Conservation (phyloP, 805 yeast genomes). For the Kodamaea restingae region DNA sequence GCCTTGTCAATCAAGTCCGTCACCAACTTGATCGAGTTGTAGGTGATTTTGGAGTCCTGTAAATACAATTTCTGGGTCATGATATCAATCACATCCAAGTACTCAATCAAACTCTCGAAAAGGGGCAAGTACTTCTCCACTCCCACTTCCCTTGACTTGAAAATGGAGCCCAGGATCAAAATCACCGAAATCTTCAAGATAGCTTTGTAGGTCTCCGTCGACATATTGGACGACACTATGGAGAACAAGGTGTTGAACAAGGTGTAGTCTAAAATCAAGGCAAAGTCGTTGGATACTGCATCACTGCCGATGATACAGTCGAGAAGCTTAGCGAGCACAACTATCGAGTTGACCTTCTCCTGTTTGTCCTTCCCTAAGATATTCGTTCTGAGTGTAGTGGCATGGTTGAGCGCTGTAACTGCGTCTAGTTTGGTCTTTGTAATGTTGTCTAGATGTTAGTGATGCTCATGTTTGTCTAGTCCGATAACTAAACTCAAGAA, state of each 20-base stretch:
- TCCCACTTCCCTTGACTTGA: constrained; percentile 32
- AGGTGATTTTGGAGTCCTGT: constrained; percentile 42
- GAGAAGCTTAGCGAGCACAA: constrained; percentile 49
- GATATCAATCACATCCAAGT: constrained; percentile 40
- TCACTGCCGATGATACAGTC: constrained; percentile 41
- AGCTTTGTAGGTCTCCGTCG: constrained; percentile 43
- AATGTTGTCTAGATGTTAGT: constrained; percentile 18
- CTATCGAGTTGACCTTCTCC: constrained; percentile 50
- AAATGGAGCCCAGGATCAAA: constrained; percentile 42
- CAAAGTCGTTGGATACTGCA: constrained; percentile 34
- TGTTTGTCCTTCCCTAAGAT: constrained; percentile 46
- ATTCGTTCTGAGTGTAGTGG: constrained; percentile 35
- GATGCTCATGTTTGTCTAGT: too few relatives aligned
- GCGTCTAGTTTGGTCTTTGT: constrained; percentile 30
- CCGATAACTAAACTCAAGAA: too few relatives aligned
- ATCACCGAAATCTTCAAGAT: constrained; percentile 41
- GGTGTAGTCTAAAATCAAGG: constrained; percentile 34
- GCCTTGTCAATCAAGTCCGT: constrained; percentile 42
- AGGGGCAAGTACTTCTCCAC: constrained; percentile 35
- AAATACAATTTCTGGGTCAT: constrained; percentile 40
- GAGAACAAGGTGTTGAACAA: constrained; percentile 40
- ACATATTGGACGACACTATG: constrained; percentile 39
- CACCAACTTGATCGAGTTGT: constrained; percentile 42
- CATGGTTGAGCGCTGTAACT: constrained; percentile 30
- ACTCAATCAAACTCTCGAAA: constrained; percentile 32